Percentiles rank a stretch among this genome's conserved stretches.
These are phyloP conservation scores for Erythrobasidium yunnanense DNA, from an alignment of 768 basidiomycete genomes.

Conservation along the genomic window DNA sequence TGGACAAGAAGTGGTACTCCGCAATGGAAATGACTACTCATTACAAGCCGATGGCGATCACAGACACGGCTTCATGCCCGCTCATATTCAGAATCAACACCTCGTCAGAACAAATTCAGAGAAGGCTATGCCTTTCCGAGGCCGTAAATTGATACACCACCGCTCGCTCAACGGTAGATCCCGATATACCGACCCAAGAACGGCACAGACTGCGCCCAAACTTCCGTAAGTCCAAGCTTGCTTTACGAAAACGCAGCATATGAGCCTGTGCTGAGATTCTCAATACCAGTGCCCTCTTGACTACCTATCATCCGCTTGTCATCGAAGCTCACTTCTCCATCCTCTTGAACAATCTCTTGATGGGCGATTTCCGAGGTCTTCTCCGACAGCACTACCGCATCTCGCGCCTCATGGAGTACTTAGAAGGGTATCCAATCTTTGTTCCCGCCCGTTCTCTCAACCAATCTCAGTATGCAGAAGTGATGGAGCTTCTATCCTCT, in stretches of 20 bases:
- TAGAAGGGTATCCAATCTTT: conserved; percentile 82
- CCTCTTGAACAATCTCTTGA: conserved; percentile 62
- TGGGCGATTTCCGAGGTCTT: conserved; percentile 59
- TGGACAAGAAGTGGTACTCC: too few species aligned
- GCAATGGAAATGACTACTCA: not conserved
- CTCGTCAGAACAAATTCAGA: conserved; percentile 18
- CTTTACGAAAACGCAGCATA: not conserved
- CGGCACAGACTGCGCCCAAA: not conserved
- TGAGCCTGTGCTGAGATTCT: conserved; percentile 31
- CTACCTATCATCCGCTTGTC: conserved; percentile 80
- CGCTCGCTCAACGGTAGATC: conserved; percentile 29
- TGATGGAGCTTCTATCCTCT: conserved; percentile 64
- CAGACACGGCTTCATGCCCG: too few species aligned
- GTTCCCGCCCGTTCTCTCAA: conserved; percentile 76
- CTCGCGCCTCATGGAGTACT: conserved; percentile 52
- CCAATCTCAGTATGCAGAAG: conserved; percentile 69
- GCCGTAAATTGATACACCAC: conserved; percentile 30
- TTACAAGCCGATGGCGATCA: not conserved
- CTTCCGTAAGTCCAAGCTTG: not conserved
- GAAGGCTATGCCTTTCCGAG: conserved; percentile 28
- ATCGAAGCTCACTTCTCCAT: conserved; percentile 77
- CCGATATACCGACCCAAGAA: conserved; percentile 21
- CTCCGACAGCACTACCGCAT: conserved; percentile 58
- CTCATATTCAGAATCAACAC: conserved; percentile 9
- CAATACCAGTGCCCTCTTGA: conserved; percentile 45